These are phyloP conservation scores for Chamaecyparis obtusa DNA, from an alignment of 75 land plant species.

Conservation along the genomic window DNA sequence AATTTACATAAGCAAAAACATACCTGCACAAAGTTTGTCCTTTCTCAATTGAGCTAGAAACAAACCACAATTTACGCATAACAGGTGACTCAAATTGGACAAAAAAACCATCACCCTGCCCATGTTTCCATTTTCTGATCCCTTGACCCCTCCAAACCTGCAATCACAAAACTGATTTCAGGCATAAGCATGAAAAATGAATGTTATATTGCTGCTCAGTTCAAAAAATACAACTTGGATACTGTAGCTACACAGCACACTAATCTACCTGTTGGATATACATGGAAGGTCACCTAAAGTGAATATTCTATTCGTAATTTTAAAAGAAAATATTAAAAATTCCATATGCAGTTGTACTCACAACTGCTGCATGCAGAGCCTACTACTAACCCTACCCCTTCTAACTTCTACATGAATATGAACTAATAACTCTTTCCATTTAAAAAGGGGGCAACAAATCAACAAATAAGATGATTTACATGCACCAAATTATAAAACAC, in stretches of 20 bases:
- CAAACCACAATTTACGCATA: slow-evolving; percentile 80
- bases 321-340: no score
- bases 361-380: no score
- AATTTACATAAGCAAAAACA: no score
- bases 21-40: slow-evolving; percentile 84
- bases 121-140: slow-evolving; percentile 87
- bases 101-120: slow-evolving; percentile 91
- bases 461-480: no score
- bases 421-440: no score
- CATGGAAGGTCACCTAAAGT: not conserved
- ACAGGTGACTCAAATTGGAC: slow-evolving; percentile 85
- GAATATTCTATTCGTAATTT: not conserved
- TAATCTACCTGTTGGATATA: not conserved
- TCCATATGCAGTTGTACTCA: no score
- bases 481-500: no score
- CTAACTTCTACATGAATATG: no score
- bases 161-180: not conserved
- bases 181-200: not conserved
- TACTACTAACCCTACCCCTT: no score
- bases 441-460: no score
- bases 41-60: slow-evolving; percentile 74
- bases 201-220: not conserved
- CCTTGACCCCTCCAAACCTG: slow-evolving; percentile 99
- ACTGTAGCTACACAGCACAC: not conserved
- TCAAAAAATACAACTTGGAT: not conserved